A percentile compares a stretch with the other conserved stretches of the same genome.
These are phyloP conservation scores for Panaeolus papilionaceus DNA, from an alignment of 768 basidiomycete genomes.

Conservation along the genomic window DNA sequence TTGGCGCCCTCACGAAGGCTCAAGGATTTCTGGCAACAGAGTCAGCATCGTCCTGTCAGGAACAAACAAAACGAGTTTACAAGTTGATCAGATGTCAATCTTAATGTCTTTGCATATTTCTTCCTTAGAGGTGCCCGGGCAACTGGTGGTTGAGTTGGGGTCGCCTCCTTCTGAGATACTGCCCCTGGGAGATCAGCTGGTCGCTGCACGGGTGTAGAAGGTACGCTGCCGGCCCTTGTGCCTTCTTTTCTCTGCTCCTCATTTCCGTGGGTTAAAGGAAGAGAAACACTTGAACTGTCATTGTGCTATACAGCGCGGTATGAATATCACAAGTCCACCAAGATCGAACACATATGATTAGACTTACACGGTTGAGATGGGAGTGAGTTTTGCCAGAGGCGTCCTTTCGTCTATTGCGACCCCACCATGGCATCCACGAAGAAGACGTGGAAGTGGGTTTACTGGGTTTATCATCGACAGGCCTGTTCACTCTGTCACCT, in stretches of 20 bases:
- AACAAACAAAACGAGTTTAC: conserved; percentile 48
- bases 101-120: conserved; percentile 89
- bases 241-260: conserved; percentile 11
- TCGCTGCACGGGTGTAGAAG: conserved; percentile 39
- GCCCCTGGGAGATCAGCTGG: conserved; percentile 28
- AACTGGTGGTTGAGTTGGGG: conserved; percentile 25
- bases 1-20: conserved; percentile 89
- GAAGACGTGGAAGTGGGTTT: conserved; percentile 51
- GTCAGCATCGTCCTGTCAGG: background rate
- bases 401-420: conserved; percentile 55
- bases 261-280: conserved; percentile 15
- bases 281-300: background rate
- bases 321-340: background rate
- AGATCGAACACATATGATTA: background rate
- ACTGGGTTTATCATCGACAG: conserved; percentile 2
- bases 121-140: conserved; percentile 30
- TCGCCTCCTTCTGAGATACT: conserved; percentile 17
- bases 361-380: background rate
- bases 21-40: conserved; percentile 73
- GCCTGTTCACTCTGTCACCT: background rate
- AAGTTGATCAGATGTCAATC: conserved; percentile 93
- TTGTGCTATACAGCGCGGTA: background rate
- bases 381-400: conserved; percentile 21
- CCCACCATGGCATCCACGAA: conserved; percentile 87
- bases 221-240: conserved; percentile 22